Base-by-base conservation (phyloP, 176 grass and related monocot species). In the Otatea glauca region DNA sequence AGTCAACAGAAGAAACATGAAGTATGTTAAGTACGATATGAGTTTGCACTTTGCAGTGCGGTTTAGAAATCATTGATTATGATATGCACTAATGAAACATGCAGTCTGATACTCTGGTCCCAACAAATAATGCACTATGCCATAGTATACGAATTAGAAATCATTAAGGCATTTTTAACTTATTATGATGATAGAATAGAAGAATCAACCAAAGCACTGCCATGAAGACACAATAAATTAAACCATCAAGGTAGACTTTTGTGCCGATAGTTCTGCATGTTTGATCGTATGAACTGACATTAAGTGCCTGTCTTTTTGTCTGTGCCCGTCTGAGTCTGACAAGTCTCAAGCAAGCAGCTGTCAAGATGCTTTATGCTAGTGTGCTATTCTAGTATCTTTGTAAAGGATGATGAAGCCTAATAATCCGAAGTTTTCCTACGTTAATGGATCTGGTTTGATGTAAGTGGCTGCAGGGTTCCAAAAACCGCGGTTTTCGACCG, bases 41-140 rank as follows among this genome's bases (percentile, higher is more conserved):
- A 60, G 16, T 69, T 17, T 21, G 15, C 21, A 1, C 0, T n/a
- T n/a, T n/a, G n/a, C n/a, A n/a, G n/a, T 70, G 51, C 42, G 21
- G 79, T 82, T 53, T 17, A 82, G 73, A 70, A 75, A 51, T 53
- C 9, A 66, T 27, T 34, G n/a, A 20, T 71, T 34, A 14, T 14
- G 16, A 3, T 44, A 32, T 7, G 12, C 29, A 35, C 15, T 41
- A 70, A 58, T 34, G 15, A 34, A 78, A 34, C 15, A 37, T 37
- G 35, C 16, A 77, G 35, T 84, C 69, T 84, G 55, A 88, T 55
- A 29, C 21, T 84, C 76, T 79, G 55, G 84, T 45, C 39, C 21
- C 20, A 72, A 67, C 3, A 32, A 71, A 51, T 5, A 61, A 21
- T 87, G 42, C 27, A 60, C 2, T 39, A 48, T 29, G 6, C 27